Percentiles rank a stretch among this genome's conserved stretches.
Evolutionary conservation across 352 stramenopile species (phyloP).

Genomic region (Peronospora tabacina): DNA sequence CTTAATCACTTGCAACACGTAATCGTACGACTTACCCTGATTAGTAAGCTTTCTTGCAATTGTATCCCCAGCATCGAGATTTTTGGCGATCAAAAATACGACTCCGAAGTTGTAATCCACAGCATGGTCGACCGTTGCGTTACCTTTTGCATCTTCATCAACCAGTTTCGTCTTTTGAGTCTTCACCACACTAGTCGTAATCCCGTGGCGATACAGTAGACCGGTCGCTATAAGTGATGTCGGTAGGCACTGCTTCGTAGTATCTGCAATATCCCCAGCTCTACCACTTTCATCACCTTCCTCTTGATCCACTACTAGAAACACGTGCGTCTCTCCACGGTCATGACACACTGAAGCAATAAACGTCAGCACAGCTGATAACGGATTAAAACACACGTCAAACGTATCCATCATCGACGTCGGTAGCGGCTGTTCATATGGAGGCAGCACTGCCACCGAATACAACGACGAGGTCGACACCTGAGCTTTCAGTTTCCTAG

Average conservation of each 20-base stretch:
- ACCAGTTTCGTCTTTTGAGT: not conserved
- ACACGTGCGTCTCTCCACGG: constrained; percentile 6
- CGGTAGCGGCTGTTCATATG: constrained; percentile 5
- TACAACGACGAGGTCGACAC: constrained; percentile 6
- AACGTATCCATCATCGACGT: constrained; percentile 9
- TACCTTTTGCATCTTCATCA: not conserved
- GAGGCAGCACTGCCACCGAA: constrained; percentile 24
- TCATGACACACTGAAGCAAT: constrained; percentile 18
- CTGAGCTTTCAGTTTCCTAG: constrained; percentile 7
- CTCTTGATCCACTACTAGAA: constrained; percentile 7
- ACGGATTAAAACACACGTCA: constrained; percentile 31
- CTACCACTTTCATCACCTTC: constrained; percentile 1
- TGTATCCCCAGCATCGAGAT: constrained; percentile 5
- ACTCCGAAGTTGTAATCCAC: constrained; percentile 1
- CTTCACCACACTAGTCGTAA: constrained; percentile 19
- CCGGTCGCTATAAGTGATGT: constrained; percentile 12
- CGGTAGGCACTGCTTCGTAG: constrained; percentile 1
- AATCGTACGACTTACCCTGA: constrained; percentile 18
- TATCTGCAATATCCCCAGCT: not conserved
- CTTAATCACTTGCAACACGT: not conserved
- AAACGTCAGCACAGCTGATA: constrained; percentile 28
- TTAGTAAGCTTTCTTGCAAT: constrained; percentile 16
- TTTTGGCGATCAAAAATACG: constrained; percentile 27
- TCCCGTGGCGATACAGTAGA: constrained; percentile 33
- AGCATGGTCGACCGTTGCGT: not conserved